These are phyloP conservation scores for Candida parachauliodes DNA, from an alignment of 805 yeast genomes.

Conservation along the genomic window DNA sequence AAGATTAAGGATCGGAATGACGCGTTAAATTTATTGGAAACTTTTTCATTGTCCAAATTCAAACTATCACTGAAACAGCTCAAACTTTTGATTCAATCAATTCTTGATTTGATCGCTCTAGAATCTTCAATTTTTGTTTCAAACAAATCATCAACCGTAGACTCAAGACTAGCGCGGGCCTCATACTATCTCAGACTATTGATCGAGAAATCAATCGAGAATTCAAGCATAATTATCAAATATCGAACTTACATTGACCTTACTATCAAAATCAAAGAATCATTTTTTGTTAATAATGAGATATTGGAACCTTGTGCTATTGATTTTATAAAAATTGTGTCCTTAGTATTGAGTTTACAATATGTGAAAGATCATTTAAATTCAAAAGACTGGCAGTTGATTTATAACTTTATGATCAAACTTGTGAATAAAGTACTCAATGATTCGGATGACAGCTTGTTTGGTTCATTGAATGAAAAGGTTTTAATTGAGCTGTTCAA, in stretches of 20 bases:
- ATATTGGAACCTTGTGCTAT: slow-evolving; percentile 19
- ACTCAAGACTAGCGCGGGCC: slow-evolving; percentile 26
- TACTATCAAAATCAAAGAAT: slow-evolving; percentile 14
- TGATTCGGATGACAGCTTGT: neutral
- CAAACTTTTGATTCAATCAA: slow-evolving; percentile 19
- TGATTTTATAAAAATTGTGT: slow-evolving; percentile 23
- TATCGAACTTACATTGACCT: slow-evolving; percentile 21
- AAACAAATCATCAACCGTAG: slow-evolving; percentile 21
- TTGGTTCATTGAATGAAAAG: slow-evolving; percentile 13
- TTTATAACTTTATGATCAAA: slow-evolving; percentile 21
- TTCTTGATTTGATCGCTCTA: slow-evolving; percentile 24
- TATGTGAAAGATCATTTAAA: slow-evolving; percentile 31
- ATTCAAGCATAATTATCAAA: slow-evolving; percentile 13
- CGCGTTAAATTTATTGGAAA: slow-evolving; percentile 34
- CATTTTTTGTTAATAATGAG: slow-evolving; percentile 15
- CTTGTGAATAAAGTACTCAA: slow-evolving; percentile 1
- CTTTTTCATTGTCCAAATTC: slow-evolving; percentile 16
- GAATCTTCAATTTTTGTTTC: slow-evolving; percentile 32
- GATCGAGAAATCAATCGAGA: slow-evolving; percentile 14
- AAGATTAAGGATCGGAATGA: slow-evolving; percentile 55
- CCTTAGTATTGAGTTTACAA: slow-evolving; percentile 18
- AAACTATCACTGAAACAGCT: slow-evolving; percentile 19
- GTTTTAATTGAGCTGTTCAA: slow-evolving; percentile 19
- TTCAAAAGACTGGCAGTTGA: slow-evolving; percentile 22
- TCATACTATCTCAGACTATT: slow-evolving; percentile 28